phyloP scores from a whole-genome alignment of 2,329 filamentous ascomycete genomes.

The Boeremia lycopersici region DNA sequence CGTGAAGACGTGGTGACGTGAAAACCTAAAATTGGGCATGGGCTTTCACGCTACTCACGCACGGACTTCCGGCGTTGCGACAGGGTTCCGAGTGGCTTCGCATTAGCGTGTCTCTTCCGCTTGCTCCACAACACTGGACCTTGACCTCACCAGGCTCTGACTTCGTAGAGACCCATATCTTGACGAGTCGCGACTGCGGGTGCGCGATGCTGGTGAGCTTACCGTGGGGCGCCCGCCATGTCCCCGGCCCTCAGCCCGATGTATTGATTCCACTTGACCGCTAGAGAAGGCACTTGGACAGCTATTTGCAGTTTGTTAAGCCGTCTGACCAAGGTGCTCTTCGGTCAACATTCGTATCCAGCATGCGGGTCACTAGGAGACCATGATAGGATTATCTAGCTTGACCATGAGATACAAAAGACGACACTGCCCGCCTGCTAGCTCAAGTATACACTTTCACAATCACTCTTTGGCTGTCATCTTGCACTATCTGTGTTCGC shows the following conservation, averaged over 20 bases:
- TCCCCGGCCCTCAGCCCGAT: slow-evolving; percentile 24
- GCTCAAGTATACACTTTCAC: background rate
- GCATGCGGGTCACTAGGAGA: slow-evolving; percentile 16
- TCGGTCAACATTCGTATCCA: slow-evolving; percentile 16
- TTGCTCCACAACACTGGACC: slow-evolving; percentile 8
- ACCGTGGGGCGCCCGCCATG: slow-evolving; percentile 20
- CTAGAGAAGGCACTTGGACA: slow-evolving; percentile 19
- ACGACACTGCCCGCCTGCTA: slow-evolving; percentile 16
- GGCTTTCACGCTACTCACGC: slow-evolving; percentile 7
- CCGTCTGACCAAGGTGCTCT: slow-evolving; percentile 21
- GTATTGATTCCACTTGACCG: slow-evolving; percentile 15
- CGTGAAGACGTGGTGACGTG: slow-evolving; percentile 15
- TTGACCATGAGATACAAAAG: slow-evolving; percentile 30
- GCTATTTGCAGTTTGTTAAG: slow-evolving; percentile 27
- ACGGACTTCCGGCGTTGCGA: slow-evolving; percentile 1
- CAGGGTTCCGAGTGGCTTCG: slow-evolving; percentile 14
- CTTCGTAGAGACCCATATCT: slow-evolving; percentile 2
- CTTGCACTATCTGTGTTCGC: background rate
- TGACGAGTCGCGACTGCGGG: slow-evolving; percentile 20
- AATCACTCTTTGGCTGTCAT: background rate
- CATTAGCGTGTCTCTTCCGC: slow-evolving; percentile 1
- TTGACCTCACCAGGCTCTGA: slow-evolving; percentile 11
- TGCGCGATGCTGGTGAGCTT: slow-evolving; percentile 20
- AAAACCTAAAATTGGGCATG: slow-evolving; percentile 5
- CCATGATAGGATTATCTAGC: slow-evolving; percentile 15